A percentile compares a stretch with the other conserved stretches of the same genome.
Conservation (phyloP, 2,329 filamentous ascomycete genomes). For the Coleophoma eucalyptorum region DNA sequence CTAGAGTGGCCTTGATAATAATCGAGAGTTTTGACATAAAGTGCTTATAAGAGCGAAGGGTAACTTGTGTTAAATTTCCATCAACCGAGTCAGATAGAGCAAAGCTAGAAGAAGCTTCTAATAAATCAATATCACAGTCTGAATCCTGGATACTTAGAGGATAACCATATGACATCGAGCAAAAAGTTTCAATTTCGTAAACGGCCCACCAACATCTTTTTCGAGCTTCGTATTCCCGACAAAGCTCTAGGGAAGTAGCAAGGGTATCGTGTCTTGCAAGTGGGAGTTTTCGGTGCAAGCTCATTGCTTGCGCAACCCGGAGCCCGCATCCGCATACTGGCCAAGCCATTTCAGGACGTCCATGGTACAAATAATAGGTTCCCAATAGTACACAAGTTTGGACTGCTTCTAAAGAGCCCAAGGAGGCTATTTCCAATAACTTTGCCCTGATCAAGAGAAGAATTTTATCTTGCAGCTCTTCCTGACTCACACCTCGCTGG, state of each 20-base stretch:
- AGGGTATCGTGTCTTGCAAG: background rate
- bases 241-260: constrained; percentile 7
- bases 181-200: constrained; percentile 36
- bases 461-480: background rate
- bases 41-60: background rate
- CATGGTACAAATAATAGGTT: constrained; percentile 33
- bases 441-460: background rate
- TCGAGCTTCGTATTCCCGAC: constrained; percentile 5
- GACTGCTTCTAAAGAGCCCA: constrained; percentile 22
- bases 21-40: background rate
- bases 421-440: background rate
- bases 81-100: background rate
- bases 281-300: constrained; percentile 19
- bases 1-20: background rate
- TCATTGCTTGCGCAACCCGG: constrained; percentile 30
- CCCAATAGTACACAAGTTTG: constrained; percentile 32
- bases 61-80: background rate
- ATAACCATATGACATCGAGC: constrained; percentile 35
- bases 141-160: constrained; percentile 12
- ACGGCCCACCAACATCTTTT: constrained; percentile 38
- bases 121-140: background rate
- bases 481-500: background rate
- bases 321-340: constrained; percentile 33
- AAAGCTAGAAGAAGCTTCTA: background rate
- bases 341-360: constrained; percentile 32